Evolutionary conservation across 2,329 filamentous ascomycete genomes (phyloP).

Genomic region (Cercospora berteroae): DNA sequence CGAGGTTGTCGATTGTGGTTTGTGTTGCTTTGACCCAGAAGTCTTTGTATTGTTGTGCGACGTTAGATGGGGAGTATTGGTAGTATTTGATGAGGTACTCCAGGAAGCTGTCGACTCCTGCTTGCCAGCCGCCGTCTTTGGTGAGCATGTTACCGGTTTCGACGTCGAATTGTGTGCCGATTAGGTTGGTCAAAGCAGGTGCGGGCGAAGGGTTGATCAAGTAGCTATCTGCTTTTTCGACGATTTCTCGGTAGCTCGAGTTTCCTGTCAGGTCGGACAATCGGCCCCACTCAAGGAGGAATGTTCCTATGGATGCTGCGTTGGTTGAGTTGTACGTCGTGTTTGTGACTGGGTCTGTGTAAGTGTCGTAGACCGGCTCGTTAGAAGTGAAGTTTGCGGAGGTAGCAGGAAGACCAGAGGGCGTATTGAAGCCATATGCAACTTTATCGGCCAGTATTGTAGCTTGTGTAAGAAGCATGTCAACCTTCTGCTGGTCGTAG

Average conservation of each 20-base stretch:
- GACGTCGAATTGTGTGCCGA: slow-evolving; percentile 30
- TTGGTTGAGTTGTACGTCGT: slow-evolving; percentile 32
- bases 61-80: slow-evolving; percentile 32
- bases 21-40: slow-evolving; percentile 35
- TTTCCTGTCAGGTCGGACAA: slow-evolving; percentile 32
- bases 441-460: slow-evolving; percentile 25
- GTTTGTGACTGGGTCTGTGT: slow-evolving; percentile 13
- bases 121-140: slow-evolving; percentile 36
- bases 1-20: slow-evolving; percentile 35
- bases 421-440: slow-evolving; percentile 27
- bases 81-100: slow-evolving; percentile 39
- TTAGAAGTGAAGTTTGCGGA: slow-evolving; percentile 20
- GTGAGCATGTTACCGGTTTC: slow-evolving; percentile 31
- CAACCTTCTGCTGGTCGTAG: slow-evolving; percentile 16
- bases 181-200: slow-evolving; percentile 31
- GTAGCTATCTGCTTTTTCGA: slow-evolving; percentile 17
- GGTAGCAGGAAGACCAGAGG: slow-evolving; percentile 24
- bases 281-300: slow-evolving; percentile 29
- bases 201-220: slow-evolving; percentile 14
- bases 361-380: slow-evolving; percentile 28
- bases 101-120: slow-evolving; percentile 35
- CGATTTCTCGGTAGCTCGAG: slow-evolving; percentile 17
- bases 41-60: slow-evolving; percentile 26
- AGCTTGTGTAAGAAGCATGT: slow-evolving; percentile 25
- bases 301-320: slow-evolving; percentile 23